Base-by-base conservation (phyloP, 805 yeast species). In the Sungouiella blattae region DNA sequence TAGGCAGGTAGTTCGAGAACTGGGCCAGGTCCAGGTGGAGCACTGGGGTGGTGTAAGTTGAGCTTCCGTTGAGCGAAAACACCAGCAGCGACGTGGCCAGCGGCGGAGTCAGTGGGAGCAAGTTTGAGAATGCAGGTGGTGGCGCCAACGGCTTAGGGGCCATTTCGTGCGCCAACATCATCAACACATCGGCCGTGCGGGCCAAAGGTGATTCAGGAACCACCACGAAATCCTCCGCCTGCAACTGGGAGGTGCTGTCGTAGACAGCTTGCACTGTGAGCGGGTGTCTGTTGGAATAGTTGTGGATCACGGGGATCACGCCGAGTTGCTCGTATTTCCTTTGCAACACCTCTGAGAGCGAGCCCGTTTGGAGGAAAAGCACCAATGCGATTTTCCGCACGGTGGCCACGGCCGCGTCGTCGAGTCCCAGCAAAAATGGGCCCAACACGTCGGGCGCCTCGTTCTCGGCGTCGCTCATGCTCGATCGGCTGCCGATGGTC, bases 281-380 rank as follows among this genome's bases (percentile, higher is more conserved):
- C 8, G 40, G 36, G 30, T 46, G 43, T 22, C 44, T 36, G 30
- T 43, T 52, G 26, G 44, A 26, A 47, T 55, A 60, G 44, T 58
- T 59, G 40, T 55, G 56, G 15, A 66, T 49, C 13, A 73, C 78
- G 12, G 69, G 70, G n/a, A 73, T 64, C 9, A 76, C 82, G 1
- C 82, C 82, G 32, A 74, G 50, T 20, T 61, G 63, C 24, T 72
- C 63, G 46, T 75, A 72, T 50, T 77, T 77, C 36, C 71, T 73
- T 20, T 67, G 52, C 22, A 77, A 55, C 11, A 75, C 77, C 37
- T 76, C 81, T 2, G 79, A 70, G 16, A 75, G 71, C 38, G 62
- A 58, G 32, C 64, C 49, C 26, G 75, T 57, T 22, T 70, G 70
- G 33, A 60, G 58, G 28, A 69, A 55, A 36, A 77, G 57, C 60